phyloP scores from a whole-genome alignment of 345 rosid species.

The Citropsis articulata region DNA sequence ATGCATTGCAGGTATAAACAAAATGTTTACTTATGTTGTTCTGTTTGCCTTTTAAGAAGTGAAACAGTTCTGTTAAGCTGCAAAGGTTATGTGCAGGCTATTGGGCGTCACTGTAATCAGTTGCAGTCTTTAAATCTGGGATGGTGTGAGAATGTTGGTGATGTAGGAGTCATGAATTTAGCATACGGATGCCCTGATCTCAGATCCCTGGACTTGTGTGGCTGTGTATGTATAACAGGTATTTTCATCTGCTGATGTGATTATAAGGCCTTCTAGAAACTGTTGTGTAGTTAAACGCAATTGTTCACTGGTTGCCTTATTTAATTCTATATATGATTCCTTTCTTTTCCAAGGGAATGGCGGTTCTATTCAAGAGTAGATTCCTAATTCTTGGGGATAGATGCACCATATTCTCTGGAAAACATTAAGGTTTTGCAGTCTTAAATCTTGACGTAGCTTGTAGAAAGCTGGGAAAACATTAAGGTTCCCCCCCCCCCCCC shows the following conservation, averaged over 20 bases:
- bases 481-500: too few relatives aligned
- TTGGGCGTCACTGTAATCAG: constrained; percentile 71
- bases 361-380: neutral
- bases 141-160: constrained; percentile 93
- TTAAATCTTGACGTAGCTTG: too few relatives aligned
- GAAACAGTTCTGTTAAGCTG: neutral
- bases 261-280: neutral
- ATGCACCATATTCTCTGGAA: neutral
- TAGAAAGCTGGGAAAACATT: too few relatives aligned
- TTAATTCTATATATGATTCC: neutral
- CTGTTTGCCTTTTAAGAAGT: neutral
- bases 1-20: constrained; percentile 64
- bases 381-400: neutral
- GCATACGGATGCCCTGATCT: constrained; percentile 93
- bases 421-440: neutral
- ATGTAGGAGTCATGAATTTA: constrained; percentile 77
- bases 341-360: neutral
- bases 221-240: constrained; percentile 88
- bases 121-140: constrained; percentile 82
- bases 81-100: constrained; percentile 49
- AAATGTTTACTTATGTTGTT: neutral
- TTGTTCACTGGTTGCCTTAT: neutral
- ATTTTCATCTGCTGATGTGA: neutral
- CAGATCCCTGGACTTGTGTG: constrained; percentile 73
- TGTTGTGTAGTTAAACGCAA: neutral